Base-by-base conservation (phyloP, 768 basidiomycete genomes). In the Tricholoma sp. region DNA sequence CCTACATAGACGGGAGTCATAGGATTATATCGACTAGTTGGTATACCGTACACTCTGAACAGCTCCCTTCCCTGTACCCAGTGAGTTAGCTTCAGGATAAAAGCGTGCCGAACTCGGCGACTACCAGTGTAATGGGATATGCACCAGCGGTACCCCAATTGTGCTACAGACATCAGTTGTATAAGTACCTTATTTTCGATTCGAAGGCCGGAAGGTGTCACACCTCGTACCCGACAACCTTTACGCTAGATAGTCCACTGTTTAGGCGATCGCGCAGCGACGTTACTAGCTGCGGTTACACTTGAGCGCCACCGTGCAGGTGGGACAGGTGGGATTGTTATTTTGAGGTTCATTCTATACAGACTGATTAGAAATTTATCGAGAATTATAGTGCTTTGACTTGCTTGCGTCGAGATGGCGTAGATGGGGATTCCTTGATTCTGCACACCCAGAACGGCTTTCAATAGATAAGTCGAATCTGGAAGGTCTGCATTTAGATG, bases 401-500 rank as follows among this genome's bases (percentile, higher is more conserved):
- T 24, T 52, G 63, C 66, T 51, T 91, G 76, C 45, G 88, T 82
- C 0, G 78, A 74, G 45, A 91, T 79, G 0, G 86, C 87, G 57
- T 84, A 89, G 12, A 84, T 64, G 1, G 76, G 69, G 52, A 88
- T 79, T 0, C 87, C 86, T 62, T 88, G 71, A 57, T 59, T 77
- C 53, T 79, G 72, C 69, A 88, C 88, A 3, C 85, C 88, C 64
- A 89, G 87, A 11, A 90, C 75, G 18, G 80, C 76, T 68, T 89
- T 89, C 21, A 90, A 68, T 10, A 91, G 79, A 65, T 91, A 90
- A 16, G 77, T 83, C 0, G 88, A 81, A 71, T 87, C 89, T 91
- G 57, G 14, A 18, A 46, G 54, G 19, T 11, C 5, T 41, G 37
- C 16, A 5, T n/a, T 8, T 54, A 41, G 21, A 3, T 31, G 22